Base-by-base conservation (phyloP, 2,329 filamentous ascomycete species). In the Penicillium sp. region DNA sequence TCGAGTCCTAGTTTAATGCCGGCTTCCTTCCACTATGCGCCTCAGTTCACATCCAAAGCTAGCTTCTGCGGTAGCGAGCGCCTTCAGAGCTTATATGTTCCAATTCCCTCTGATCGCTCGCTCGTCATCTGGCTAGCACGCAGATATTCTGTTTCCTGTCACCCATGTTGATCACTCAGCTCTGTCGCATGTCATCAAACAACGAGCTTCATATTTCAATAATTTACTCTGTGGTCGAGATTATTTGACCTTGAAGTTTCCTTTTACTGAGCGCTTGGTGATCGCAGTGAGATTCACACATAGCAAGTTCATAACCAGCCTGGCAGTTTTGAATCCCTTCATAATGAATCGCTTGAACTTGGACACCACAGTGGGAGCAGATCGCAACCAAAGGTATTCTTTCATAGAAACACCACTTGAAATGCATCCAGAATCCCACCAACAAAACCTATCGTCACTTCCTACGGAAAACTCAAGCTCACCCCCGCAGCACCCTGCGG, bases 381-480 rank as follows among this genome's bases (percentile, higher is more conserved):
- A 41, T n/a, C 52, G 50, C 13, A 52, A 53, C 19, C 41, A 49
- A 26, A 41, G 63, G 43, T 66, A 66, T 38, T 66, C 63, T 0
- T 65, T 62, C 26, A 58, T 63, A 13, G 59, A 62, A 30, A 64
- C 63, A 14, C 63, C 63, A 6, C 32, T 61, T 5, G 63, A 66
- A 14, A 62, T 60, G 57, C 58, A 60, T 11, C 30, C 56, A 2
- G 13, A 47, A 13, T 16, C 39, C 4, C 47, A 56, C 3, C 27
- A 53, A 23, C 19, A 18, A 19, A 23, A 49, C 9, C 16, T 45
- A 18, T 23, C 27, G 23, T 38, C 34, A 1, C 39, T 16, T 26
- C 45, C 51, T 7, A 19, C 18, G 10, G 35, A 35, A 18, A 16
- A 40, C 5, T 26, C 42, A 4, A 50, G 34, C 9, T 42, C 49